Conservation (phyloP, 1,284 basidiomycete species). For the Tausonia pullulans region DNA sequence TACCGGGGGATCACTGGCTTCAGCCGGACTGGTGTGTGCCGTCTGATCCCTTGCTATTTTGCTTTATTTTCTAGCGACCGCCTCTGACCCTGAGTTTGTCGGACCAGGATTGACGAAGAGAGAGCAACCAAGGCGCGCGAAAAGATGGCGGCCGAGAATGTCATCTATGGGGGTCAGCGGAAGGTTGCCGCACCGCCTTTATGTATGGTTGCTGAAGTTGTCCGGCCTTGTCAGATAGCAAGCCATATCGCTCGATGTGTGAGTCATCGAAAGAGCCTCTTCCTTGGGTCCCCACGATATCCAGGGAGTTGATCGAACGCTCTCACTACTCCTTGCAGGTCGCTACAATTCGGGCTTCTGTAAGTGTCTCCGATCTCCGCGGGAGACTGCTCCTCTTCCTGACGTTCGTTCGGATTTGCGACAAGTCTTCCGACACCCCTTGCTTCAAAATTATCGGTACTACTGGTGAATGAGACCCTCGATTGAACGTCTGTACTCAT, state of each 20-base stretch:
- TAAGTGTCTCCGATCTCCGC: conserved; percentile 25
- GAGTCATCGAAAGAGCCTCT: not conserved
- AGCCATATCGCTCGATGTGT: not conserved
- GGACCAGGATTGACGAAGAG: conserved; percentile 51
- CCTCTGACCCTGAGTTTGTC: not conserved
- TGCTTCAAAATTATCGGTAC: conserved; percentile 11
- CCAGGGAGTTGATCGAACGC: conserved; percentile 47
- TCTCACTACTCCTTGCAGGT: conserved; percentile 29
- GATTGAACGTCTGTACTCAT: conserved; percentile 16
- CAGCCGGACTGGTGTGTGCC: conserved; percentile 54
- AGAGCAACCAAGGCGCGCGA: conserved; percentile 51
- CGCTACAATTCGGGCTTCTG: conserved; percentile 60
- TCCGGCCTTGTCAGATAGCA: not conserved
- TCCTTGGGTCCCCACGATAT: conserved; percentile 35
- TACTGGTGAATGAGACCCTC: conserved; percentile 8
- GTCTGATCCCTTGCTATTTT: too few relatives aligned
- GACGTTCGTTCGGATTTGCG: not conserved
- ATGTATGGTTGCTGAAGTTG: not conserved
- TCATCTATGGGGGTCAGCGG: conserved; percentile 27
- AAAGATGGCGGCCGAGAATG: conserved; percentile 56
- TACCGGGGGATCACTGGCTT: conserved; percentile 69
- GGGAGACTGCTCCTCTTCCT: conserved; percentile 43
- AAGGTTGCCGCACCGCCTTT: too few relatives aligned
- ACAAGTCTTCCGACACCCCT: conserved; percentile 14
- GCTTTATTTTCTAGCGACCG: not conserved